Percentiles rank a stretch among this genome's conserved stretches.
Evolutionary conservation across 176 grass and related monocot genomes (phyloP).

Genomic region (Carex cristatella): DNA sequence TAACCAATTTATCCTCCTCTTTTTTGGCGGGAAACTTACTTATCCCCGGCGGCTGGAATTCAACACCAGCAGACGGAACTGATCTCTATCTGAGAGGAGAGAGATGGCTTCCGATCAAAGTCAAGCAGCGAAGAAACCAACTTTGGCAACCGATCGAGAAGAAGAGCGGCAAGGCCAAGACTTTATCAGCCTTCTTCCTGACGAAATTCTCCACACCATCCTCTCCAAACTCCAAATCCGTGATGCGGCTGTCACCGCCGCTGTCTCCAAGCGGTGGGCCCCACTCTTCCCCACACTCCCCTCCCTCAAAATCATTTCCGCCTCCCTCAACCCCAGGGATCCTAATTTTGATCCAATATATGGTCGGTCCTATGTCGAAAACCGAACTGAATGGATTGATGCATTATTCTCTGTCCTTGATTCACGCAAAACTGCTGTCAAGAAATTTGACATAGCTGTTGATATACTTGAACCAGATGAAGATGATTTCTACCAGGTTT

Average conservation of each 20-base stretch:
- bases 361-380: not conserved
- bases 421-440: not conserved
- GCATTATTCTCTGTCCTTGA: not conserved
- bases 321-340: constrained; percentile 23
- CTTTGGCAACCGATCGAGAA: not conserved
- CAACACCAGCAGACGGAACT: no score
- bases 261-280: constrained; percentile 12
- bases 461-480: not conserved
- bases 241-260: constrained; percentile 28
- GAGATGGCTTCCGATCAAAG: not conserved
- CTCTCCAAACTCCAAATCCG: constrained; percentile 29
- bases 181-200: constrained; percentile 23
- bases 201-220: constrained; percentile 34
- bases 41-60: no score
- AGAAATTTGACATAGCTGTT: not conserved
- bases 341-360: not conserved
- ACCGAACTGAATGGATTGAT: not conserved
- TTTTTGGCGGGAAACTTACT: no score
- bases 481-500: not conserved
- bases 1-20: no score
- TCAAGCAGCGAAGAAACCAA: not conserved
- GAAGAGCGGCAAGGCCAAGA: not conserved
- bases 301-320: not conserved
- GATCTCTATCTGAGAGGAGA: not conserved
- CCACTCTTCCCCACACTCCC: constrained; percentile 26